phyloP scores from a whole-genome alignment of 345 rosid genomes.

The Linum tenue region DNA sequence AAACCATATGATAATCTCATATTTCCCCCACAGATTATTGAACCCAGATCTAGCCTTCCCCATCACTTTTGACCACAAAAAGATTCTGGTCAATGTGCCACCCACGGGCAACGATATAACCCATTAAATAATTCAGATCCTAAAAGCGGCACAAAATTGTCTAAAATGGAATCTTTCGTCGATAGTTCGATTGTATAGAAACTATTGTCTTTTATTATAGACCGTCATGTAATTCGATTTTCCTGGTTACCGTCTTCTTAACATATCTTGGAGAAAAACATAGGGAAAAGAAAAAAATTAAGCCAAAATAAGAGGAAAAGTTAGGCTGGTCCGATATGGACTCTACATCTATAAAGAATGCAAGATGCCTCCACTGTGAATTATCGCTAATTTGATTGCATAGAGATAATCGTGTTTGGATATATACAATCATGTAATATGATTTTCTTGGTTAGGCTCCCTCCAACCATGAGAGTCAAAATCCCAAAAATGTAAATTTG shows the following conservation, averaged over 20 bases:
- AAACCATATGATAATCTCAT: background rate
- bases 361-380: too few species aligned
- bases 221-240: background rate
- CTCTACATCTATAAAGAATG: too few species aligned
- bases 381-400: too few species aligned
- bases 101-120: background rate
- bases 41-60: conserved; percentile 19
- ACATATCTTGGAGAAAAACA: conserved; percentile 12
- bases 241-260: background rate
- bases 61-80: conserved; percentile 31
- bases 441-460: too few species aligned
- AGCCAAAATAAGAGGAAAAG: too few species aligned
- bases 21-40: conserved; percentile 13
- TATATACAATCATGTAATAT: too few species aligned
- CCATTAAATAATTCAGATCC: background rate
- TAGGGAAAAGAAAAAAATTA: conserved; percentile 24
- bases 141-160: background rate
- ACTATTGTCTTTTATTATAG: background rate
- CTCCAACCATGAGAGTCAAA: too few species aligned
- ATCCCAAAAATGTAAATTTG: too few species aligned
- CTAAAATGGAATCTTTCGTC: too few species aligned
- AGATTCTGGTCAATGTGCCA: conserved; percentile 24
- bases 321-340: too few species aligned
- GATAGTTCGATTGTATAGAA: background rate
- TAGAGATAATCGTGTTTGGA: too few species aligned